These are phyloP conservation scores for Hypoxylon rickii DNA, from an alignment of 495 filamentous ascomycete genomes.

Conservation along the genomic window DNA sequence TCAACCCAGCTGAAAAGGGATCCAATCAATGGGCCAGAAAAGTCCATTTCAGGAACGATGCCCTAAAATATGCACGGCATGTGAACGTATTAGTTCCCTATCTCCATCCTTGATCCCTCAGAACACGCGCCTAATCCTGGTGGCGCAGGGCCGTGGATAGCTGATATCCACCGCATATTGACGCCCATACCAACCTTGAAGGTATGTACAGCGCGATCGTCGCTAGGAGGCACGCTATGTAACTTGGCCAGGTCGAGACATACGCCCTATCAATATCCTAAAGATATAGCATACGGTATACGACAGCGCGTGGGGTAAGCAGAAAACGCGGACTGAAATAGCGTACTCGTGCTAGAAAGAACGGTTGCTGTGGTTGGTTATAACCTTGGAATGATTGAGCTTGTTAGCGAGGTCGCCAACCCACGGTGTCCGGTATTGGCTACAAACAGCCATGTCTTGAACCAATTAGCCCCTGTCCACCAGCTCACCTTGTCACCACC, in stretches of 20 bases:
- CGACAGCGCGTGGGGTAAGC: background rate
- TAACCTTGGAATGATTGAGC: slow-evolving; percentile 4
- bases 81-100: slow-evolving; percentile 22
- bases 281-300: slow-evolving; percentile 12
- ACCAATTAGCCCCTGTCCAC: slow-evolving; percentile 21
- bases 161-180: slow-evolving; percentile 27
- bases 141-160: slow-evolving; percentile 24
- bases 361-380: slow-evolving; percentile 6
- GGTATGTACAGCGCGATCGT: slow-evolving; percentile 18
- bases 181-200: background rate
- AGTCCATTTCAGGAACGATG: slow-evolving; percentile 18
- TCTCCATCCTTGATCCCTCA: slow-evolving; percentile 14
- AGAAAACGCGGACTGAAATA: background rate
- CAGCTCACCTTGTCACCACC: slow-evolving; percentile 15
- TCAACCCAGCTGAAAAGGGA: slow-evolving; percentile 16
- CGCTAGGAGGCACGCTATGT: background rate
- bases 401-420: slow-evolving; percentile 8
- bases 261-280: slow-evolving; percentile 17
- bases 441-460: background rate
- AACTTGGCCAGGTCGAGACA: slow-evolving; percentile 1
- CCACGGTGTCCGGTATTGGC: background rate
- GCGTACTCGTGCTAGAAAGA: background rate
- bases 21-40: slow-evolving; percentile 19
- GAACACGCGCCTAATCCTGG: slow-evolving; percentile 16
- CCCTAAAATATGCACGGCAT: slow-evolving; percentile 33